Percentiles rank a stretch among this genome's conserved stretches.
Evolutionary conservation across 768 basidiomycete genomes (phyloP).

Genomic region (Lentinula detonsa): DNA sequence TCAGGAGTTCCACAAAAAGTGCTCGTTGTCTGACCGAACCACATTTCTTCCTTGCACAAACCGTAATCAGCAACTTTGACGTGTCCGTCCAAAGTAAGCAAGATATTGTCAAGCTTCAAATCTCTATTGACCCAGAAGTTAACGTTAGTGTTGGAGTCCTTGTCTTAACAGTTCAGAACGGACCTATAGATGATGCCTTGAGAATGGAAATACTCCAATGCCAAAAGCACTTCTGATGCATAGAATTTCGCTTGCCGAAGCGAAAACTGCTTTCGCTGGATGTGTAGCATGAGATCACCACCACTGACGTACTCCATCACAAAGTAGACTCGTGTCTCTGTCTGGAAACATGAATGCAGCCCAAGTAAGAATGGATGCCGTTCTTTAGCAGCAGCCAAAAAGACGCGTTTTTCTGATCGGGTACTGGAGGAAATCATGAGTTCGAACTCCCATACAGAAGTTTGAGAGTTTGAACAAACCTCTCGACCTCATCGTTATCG

Average conservation of each 20-base stretch:
- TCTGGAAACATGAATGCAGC: constrained; percentile 99
- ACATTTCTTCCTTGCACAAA: constrained; percentile 99
- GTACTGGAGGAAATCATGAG: constrained; percentile 49
- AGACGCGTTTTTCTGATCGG: constrained; percentile 98
- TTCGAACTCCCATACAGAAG: neutral
- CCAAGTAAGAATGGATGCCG: constrained; percentile 96
- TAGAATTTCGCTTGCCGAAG: constrained; percentile 99
- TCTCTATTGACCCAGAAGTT: constrained; percentile 47
- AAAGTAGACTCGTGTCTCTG: constrained; percentile 98
- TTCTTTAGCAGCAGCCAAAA: constrained; percentile 93
- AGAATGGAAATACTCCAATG: constrained; percentile 95
- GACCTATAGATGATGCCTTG: constrained; percentile 99
- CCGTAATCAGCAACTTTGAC: constrained; percentile 99
- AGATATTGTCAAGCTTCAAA: constrained; percentile 96
- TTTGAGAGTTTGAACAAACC: constrained; percentile 39
- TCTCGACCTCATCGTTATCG: constrained; percentile 99
- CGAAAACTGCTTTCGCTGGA: constrained; percentile 98
- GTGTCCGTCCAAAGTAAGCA: constrained; percentile 94
- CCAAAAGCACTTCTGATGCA: constrained; percentile 92
- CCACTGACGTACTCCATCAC: constrained; percentile 99
- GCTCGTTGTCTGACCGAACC: constrained; percentile 91
- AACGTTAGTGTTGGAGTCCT: neutral
- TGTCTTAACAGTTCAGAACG: constrained; percentile 15
- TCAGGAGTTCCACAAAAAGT: constrained; percentile 99
- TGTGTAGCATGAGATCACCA: constrained; percentile 98